phyloP scores from a whole-genome alignment of 2,329 filamentous ascomycete genomes.

The Helicocarpus griseus region DNA sequence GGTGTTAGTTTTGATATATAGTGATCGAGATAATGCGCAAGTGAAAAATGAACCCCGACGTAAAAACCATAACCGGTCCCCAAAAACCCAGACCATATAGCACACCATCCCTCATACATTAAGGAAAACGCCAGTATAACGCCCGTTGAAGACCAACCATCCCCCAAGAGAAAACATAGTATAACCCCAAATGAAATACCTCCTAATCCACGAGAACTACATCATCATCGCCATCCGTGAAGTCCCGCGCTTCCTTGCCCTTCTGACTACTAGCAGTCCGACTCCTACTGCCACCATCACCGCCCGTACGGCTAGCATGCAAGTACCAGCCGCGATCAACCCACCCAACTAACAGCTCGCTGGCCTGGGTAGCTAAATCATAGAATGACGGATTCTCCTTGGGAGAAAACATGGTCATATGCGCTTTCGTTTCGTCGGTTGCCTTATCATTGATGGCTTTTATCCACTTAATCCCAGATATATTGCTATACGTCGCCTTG shows the following conservation, averaged over 20 bases:
- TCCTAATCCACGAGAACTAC: slow-evolving; percentile 26
- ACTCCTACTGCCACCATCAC: slow-evolving; percentile 12
- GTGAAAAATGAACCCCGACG: too few relatives aligned
- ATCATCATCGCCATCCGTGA: slow-evolving; percentile 27
- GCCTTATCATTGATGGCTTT: slow-evolving; percentile 70
- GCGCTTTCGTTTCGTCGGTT: slow-evolving; percentile 67
- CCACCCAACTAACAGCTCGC: slow-evolving; percentile 29
- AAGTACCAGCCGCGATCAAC: slow-evolving; percentile 33
- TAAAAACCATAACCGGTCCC: too few relatives aligned
- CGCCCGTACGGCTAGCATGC: slow-evolving; percentile 18
- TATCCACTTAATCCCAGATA: slow-evolving; percentile 49
- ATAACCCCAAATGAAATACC: not conserved
- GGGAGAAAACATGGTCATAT: slow-evolving; percentile 47
- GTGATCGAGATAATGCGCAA: too few relatives aligned
- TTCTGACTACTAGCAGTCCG: slow-evolving; percentile 8
- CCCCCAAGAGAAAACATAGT: too few relatives aligned
- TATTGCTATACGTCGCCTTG: slow-evolving; percentile 14
- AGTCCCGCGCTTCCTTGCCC: slow-evolving; percentile 15
- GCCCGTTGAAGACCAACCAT: not conserved
- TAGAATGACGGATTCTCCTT: slow-evolving; percentile 37
- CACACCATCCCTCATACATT: not conserved
- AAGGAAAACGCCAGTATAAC: not conserved
- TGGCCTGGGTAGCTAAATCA: slow-evolving; percentile 28
- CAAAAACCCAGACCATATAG: too few relatives aligned
- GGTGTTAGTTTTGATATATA: too few relatives aligned